Evolutionary conservation across 2,329 filamentous ascomycete species (phyloP).

Genomic region (Chlorencoelia australis): DNA sequence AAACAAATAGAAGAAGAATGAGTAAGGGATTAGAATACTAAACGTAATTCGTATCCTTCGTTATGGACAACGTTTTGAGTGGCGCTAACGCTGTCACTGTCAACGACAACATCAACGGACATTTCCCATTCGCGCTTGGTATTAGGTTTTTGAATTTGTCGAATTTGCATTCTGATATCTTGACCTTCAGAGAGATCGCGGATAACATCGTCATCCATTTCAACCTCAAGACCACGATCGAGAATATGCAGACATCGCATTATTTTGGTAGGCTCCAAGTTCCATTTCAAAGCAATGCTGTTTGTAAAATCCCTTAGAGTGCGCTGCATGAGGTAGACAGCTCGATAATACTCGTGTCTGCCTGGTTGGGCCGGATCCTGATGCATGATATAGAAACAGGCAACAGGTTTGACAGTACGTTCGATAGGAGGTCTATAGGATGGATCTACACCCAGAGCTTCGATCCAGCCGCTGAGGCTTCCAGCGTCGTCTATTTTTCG

Average conservation of each 20-base stretch:
- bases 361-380: conserved; percentile 37
- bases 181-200: conserved; percentile 78
- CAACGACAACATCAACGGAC: conserved; percentile 37
- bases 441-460: conserved; percentile 82
- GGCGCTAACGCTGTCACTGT: conserved; percentile 19
- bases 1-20: conserved; percentile 9
- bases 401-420: conserved; percentile 59
- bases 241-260: conserved; percentile 63
- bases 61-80: conserved; percentile 18
- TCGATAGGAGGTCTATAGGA: conserved; percentile 73
- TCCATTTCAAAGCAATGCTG: conserved; percentile 69
- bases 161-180: conserved; percentile 71
- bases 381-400: conserved; percentile 76
- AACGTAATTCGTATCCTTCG: conserved; percentile 26
- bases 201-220: conserved; percentile 86
- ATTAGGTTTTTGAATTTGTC: conserved; percentile 25
- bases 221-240: conserved; percentile 65
- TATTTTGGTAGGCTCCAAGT: conserved; percentile 63
- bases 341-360: conserved; percentile 58
- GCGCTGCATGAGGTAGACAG: conserved; percentile 74
- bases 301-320: conserved; percentile 64
- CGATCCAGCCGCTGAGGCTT: conserved; percentile 72
- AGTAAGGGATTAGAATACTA: conserved; percentile 26
- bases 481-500: conserved; percentile 49
- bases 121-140: conserved; percentile 53